Evolutionary conservation across 2,329 filamentous ascomycete genomes (phyloP).

Genomic region (Penicillium sp.): DNA sequence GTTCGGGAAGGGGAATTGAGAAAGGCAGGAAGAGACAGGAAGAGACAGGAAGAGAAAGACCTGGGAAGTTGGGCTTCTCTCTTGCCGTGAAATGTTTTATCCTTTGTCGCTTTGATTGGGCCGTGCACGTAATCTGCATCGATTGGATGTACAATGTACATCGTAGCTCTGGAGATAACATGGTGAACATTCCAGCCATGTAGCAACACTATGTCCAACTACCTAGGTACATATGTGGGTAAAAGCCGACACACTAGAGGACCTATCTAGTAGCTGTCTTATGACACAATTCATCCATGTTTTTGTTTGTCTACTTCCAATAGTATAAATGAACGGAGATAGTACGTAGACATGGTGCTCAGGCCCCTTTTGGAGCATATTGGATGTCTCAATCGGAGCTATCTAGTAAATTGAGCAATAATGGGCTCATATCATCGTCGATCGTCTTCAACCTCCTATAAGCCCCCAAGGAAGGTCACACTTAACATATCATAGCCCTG

Average conservation of each 20-base stretch:
- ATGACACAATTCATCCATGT: not conserved
- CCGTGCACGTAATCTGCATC: conserved; percentile 9
- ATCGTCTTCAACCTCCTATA: not conserved
- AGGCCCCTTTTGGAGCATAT: conserved; percentile 5
- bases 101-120: conserved; percentile 11
- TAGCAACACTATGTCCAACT: not conserved
- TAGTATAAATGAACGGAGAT: not conserved
- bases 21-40: not conserved
- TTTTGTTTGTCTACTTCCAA: not conserved
- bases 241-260: not conserved
- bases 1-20: not conserved
- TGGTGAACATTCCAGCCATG: not conserved
- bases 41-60: not conserved
- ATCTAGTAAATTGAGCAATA: conserved; percentile 1
- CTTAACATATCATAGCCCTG: not conserved
- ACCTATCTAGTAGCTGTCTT: too few relatives aligned
- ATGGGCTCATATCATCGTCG: not conserved
- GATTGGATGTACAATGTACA: not conserved
- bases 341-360: not conserved
- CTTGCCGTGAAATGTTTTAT: not conserved
- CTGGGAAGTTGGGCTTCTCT: not conserved
- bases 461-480: not conserved
- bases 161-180: not conserved
- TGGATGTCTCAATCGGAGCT: conserved; percentile 10
- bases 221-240: not conserved